A percentile compares a stretch with the other conserved stretches of the same genome.
These are phyloP conservation scores for Trichophaea hybrida DNA, from an alignment of 2,329 filamentous ascomycete species.

Conservation along the genomic window DNA sequence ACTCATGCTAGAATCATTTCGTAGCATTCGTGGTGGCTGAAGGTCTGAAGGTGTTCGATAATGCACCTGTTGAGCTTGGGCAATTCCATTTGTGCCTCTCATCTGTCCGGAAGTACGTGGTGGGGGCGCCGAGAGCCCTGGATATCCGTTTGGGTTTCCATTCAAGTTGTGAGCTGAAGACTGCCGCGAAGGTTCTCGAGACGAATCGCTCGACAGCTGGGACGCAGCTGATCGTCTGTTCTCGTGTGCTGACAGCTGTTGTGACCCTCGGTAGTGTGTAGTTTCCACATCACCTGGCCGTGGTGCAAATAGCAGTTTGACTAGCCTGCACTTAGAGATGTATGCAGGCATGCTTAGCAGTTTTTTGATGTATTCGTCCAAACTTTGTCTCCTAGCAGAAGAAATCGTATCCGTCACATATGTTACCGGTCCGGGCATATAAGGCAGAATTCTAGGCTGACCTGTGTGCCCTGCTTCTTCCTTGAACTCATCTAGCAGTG, in stretches of 20 bases:
- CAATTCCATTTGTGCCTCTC: conserved; percentile 28
- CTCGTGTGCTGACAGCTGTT: conserved; percentile 39
- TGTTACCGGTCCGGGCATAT: conserved; percentile 95
- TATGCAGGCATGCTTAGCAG: conserved; percentile 68
- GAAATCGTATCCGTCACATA: conserved; percentile 98
- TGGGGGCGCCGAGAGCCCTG: conserved; percentile 41
- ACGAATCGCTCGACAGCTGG: conserved; percentile 50
- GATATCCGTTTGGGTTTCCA: conserved; percentile 34
- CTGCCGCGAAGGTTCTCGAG: conserved; percentile 47
- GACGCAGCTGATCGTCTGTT: conserved; percentile 61
- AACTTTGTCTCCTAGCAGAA: conserved; percentile 76
- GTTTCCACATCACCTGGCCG: conserved; percentile 81
- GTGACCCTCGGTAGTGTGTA: conserved; percentile 19
- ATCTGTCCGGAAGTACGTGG: conserved; percentile 27
- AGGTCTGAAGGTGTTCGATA: conserved; percentile 27
- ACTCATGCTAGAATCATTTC: conserved; percentile 42
- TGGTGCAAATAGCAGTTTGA: conserved; percentile 81
- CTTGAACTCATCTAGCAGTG: conserved; percentile 78
- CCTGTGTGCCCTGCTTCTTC: conserved; percentile 80
- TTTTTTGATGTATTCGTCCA: conserved; percentile 92
- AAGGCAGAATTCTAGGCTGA: conserved; percentile 71
- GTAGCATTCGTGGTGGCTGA: conserved; percentile 33
- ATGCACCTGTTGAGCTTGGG: conserved; percentile 36
- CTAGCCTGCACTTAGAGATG: conserved; percentile 69
- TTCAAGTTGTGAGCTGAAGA: conserved; percentile 52